Base-by-base conservation (phyloP, 225 moss, liverwort and hornwort species). In the Physcomitrellopsis africana region DNA sequence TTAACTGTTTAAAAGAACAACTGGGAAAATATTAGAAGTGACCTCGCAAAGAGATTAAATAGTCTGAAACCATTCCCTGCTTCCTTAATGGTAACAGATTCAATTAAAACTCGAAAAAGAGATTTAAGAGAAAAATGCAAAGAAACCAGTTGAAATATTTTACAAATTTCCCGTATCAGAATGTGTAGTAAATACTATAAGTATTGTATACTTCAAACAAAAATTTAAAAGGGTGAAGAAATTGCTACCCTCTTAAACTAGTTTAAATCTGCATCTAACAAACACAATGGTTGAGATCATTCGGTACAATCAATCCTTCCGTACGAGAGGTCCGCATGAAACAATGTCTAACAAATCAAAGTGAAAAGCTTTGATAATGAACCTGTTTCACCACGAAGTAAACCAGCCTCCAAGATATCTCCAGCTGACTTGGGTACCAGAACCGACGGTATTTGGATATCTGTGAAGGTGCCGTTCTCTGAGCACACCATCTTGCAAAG, bases 401-500 rank as follows among this genome's bases (percentile, higher is more conserved):
- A 61, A 64, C 81, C 82, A 51, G 57, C 72, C 86, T 89, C 78
- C 70, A 93, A 67, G 65, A 70, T 74, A 58, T 51, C 67, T 69
- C 93, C 91, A n/a, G 91, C 85, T 42, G 91, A 87, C 76, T 75
- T 87, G 10, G 93, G 93, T 55, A 93, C 67, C 91, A 93, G 81
- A 43, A 93, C 84, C 46, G 86, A 61, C 72, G 89, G 89, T 19
- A 93, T 93, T 4, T 32, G 84, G 65, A 93, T 91, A 76, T 93
- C 93, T 24, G 61, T 46, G 49, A 84, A 93, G 13, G 91, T 89
- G 59, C 70, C 82, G 74, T 93, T 89, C 29, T 84, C 89, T 61
- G 82, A 73, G 59, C 93, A 93, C 6, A 93, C 91, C 93, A 93
- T 93, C 83, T 93, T 93, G 76, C 87, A 93, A 51, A 93, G 83